Evolutionary conservation across 768 basidiomycete genomes (phyloP), one percentile per base, ranked within the genome.

Genomic region (Phaffia australis): DNA sequence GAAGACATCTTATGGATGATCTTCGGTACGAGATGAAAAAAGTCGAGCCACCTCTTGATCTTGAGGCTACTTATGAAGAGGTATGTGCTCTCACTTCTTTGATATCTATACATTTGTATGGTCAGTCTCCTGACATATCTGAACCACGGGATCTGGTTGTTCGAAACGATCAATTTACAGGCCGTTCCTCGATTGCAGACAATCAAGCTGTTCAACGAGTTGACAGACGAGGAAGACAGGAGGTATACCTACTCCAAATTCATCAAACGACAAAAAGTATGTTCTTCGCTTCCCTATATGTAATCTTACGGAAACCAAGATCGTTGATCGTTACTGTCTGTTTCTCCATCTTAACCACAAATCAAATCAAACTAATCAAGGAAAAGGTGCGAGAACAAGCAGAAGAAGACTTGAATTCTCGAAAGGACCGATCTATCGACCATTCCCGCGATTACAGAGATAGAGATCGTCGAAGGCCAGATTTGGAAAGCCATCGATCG

Each of bases 1-100:
- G 86, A 66, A 82, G 93, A 30, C 88, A 94, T 75, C 77, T 90
- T 69, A 89, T 95, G 73, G 95, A 99, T 76, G 95, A 98, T 73
- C 80, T 99, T 48, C 86, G 95, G 7, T 95, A 98, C 77, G 95
- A 93, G 0, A 80, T 97, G 70, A 91, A 88, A 78, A 94, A 94
- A 75, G 79, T 94, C 8, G 75, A 87, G 0, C 88, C 92, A 58
- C 82, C 88, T 1, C 76, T 97, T 49, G 89, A 94, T 70, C 75
- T 92, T 58, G 83, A 77, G 32, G 74, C 85, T 64, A 74, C 85
- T 0, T 98, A 87, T 72, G 93, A 97, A 71, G 84, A 87, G 71
- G 92, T 89, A 70, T 63, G 84, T 76, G 18, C 56, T 29, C 60
- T n/a, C 46, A 47, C 9, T 68, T 51, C 23, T 59, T 27, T 16